phyloP scores from a whole-genome alignment of 352 stramenopile species.

The Phytophthora melonis region DNA sequence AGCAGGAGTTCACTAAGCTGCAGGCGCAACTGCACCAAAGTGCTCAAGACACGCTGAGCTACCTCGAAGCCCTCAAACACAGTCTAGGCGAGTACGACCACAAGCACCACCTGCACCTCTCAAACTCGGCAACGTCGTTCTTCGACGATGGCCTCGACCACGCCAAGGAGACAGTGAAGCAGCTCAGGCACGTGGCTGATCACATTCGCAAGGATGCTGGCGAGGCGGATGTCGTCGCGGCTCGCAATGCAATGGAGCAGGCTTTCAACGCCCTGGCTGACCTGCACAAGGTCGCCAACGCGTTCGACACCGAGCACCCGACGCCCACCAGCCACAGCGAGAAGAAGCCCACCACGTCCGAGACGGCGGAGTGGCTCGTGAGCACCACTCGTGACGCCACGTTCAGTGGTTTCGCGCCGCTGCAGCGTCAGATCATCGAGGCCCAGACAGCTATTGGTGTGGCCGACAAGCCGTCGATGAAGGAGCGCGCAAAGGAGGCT shows the following conservation, averaged over 20 bases:
- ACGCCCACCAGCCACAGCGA: conserved; percentile 16
- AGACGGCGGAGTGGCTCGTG: conserved; percentile 42
- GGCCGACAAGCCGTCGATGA: conserved; percentile 36
- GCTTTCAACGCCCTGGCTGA: conserved; percentile 38
- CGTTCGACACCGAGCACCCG: conserved; percentile 33
- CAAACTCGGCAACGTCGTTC: conserved; percentile 30
- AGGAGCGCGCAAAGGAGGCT: conserved; percentile 32
- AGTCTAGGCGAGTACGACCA: conserved; percentile 35
- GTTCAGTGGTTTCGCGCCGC: conserved; percentile 31
- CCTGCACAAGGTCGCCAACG: conserved; percentile 38
- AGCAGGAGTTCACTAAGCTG: conserved; percentile 41
- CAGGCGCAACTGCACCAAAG: conserved; percentile 39
- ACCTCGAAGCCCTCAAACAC: conserved; percentile 39
- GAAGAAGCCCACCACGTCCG: conserved; percentile 34
- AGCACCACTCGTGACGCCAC: conserved; percentile 37
- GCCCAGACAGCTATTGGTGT: conserved; percentile 15
- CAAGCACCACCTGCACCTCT: conserved; percentile 34
- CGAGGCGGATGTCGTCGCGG: conserved; percentile 13
- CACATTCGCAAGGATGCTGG: conserved; percentile 29
- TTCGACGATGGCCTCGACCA: conserved; percentile 40
- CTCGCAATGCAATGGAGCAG: conserved; percentile 39
- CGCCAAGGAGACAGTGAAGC: conserved; percentile 39
- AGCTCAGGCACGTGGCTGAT: conserved; percentile 24
- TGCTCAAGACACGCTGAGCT: conserved; percentile 19
- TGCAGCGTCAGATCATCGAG: conserved; percentile 35